Evolutionary conservation across 345 rosid species (phyloP), one percentile per base, ranked within the genome.

Genomic region (Lepidium didymum): DNA sequence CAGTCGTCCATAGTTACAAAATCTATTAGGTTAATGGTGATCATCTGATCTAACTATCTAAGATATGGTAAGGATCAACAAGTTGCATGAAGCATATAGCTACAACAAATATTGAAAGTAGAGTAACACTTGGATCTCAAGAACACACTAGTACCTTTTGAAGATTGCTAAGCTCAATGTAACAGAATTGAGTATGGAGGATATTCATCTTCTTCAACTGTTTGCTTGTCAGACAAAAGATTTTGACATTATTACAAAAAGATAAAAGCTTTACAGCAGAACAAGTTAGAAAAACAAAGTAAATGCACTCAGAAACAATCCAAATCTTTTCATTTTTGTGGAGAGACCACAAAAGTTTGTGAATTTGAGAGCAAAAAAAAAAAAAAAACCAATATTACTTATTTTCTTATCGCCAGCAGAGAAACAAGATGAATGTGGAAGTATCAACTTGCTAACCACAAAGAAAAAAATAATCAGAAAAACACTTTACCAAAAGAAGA

Each of bases 321-420:
- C 59, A 64, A 27, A 21, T 64, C 64, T 64, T 64, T 40, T 41
- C 36, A 40, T 40, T 58, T 3, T 2, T 47, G 25, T 23, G 49
- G 49, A 58, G 49, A 23, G 36, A 58, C 64, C 76, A 57, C 79
- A 75, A 81, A 77, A 82, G 77, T 83, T 75, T 76, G 63, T 75
- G 70, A 71, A 27, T 62, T 29, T 35, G 29, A 54, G 70, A 77
- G 79, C 43, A 73, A 77, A 64, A 31, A 61, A 80, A 79, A 42
- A 55, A 65, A 57, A 64, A 64, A 71, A 73, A 78, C 70, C 71
- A 79, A 79, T 77, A 74, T 75, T 76, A 79, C 69, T 37, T 79
- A 76, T 73, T 73, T 73, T 49, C 62, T 73, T 66, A 66, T 66
- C 66, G 58, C 77, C 67, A 47, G 72, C n/a, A 67, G 77, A 51